Percentiles rank a stretch among this genome's conserved stretches.
These are phyloP conservation scores for Xylariaceae sp. DNA, from an alignment of 2,329 filamentous ascomycete genomes.

Conservation along the genomic window DNA sequence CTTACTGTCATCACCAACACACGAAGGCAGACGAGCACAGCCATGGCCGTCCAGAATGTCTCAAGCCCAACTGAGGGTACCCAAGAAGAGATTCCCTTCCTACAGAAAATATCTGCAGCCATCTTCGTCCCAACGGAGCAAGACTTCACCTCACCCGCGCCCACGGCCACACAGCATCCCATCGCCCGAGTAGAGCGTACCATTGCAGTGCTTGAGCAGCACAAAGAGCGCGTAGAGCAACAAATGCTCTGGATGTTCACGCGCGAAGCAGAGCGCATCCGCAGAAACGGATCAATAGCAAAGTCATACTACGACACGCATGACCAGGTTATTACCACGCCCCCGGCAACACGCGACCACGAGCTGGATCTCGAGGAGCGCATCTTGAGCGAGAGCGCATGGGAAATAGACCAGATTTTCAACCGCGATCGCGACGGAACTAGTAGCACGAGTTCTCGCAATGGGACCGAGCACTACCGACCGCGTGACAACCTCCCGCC, in stretches of 20 bases:
- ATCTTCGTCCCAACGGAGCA: constrained; percentile 25
- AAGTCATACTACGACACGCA: constrained; percentile 5
- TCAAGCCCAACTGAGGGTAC: neutral
- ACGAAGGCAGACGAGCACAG: neutral
- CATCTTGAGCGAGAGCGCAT: constrained; percentile 5
- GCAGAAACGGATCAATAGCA: constrained; percentile 2
- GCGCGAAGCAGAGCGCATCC: constrained; percentile 17
- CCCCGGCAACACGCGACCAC: neutral
- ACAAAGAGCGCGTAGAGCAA: constrained; percentile 21
- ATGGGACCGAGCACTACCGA: constrained; percentile 1
- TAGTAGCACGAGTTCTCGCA: neutral
- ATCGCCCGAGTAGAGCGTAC: constrained; percentile 6
- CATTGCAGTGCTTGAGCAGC: constrained; percentile 23
- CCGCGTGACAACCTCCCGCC: neutral
- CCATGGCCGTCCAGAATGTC: constrained; percentile 6
- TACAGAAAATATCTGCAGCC: constrained; percentile 19
- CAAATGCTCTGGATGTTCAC: constrained; percentile 22
- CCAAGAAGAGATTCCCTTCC: constrained; percentile 19
- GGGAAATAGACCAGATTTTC: constrained; percentile 1
- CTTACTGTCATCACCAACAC: no score
- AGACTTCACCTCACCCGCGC: constrained; percentile 27
- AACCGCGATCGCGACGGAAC: neutral
- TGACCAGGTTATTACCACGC: constrained; percentile 4
- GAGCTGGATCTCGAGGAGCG: constrained; percentile 11
- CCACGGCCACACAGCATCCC: constrained; percentile 18